Evolutionary conservation across 495 filamentous ascomycete genomes (phyloP).

Genomic region (Pseudotulostoma volvatum): DNA sequence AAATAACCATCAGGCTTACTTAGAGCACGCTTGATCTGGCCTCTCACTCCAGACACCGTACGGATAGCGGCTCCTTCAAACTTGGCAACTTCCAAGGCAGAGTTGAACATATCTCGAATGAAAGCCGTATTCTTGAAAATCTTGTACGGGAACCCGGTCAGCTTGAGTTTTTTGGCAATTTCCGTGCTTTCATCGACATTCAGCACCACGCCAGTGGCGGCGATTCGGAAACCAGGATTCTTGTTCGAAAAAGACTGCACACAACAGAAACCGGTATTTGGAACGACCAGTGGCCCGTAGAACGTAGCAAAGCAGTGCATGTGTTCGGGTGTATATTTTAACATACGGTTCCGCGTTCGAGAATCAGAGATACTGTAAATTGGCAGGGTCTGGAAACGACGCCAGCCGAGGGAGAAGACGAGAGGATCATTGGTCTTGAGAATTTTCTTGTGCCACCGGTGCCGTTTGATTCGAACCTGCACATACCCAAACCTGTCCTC

Average conservation of each 20-base stretch:
- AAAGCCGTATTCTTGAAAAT: constrained; percentile 99
- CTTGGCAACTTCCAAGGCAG: constrained; percentile 83
- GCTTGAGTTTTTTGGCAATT: constrained; percentile 97
- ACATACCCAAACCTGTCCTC: constrained; percentile 93
- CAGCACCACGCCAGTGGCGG: constrained; percentile 82
- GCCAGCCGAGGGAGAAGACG: constrained; percentile 96
- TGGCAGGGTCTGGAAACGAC: constrained; percentile 80
- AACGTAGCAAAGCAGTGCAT: constrained; percentile 97
- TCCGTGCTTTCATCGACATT: constrained; percentile 86
- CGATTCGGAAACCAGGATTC: constrained; percentile 81
- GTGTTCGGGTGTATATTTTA: constrained; percentile 94
- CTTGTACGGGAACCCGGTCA: constrained; percentile 83
- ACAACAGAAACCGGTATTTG: constrained; percentile 88
- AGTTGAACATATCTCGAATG: constrained; percentile 96
- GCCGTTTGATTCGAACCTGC: constrained; percentile 87
- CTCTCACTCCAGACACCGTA: constrained; percentile 86
- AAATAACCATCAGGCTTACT: constrained; percentile 87
- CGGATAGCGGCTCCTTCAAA: constrained; percentile 92
- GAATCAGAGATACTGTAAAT: constrained; percentile 91
- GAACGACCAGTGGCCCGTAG: constrained; percentile 84
- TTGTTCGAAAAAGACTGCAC: constrained; percentile 82
- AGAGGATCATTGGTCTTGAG: constrained; percentile 93
- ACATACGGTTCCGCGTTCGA: constrained; percentile 84
- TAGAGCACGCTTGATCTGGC: constrained; percentile 89
- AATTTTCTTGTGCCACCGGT: constrained; percentile 98